phyloP scores from a whole-genome alignment of 306 rosid genomes.

The Trifolium subterraneum region DNA sequence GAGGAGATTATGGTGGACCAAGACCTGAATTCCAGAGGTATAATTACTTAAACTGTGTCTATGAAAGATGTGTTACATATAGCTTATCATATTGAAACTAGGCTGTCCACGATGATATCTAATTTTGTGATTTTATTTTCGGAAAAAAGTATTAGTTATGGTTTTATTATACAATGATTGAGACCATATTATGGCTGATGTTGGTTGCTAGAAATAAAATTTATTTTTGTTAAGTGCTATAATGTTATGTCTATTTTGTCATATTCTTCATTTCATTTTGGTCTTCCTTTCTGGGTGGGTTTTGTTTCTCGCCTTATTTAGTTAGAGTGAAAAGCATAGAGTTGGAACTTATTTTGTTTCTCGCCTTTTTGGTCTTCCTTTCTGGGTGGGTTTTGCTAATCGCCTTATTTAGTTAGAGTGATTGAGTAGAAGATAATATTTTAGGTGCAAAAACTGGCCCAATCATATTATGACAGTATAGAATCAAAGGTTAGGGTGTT shows the following conservation, averaged over 20 bases:
- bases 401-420: too few species aligned
- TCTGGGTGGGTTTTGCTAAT: too few species aligned
- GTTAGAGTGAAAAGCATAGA: neutral
- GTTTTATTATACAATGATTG: neutral
- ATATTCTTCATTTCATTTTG: neutral
- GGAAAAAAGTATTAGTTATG: conserved; percentile 1
- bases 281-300: neutral
- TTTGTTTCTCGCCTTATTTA: neutral
- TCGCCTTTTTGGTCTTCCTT: too few species aligned
- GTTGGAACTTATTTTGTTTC: too few species aligned
- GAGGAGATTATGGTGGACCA: conserved; percentile 58
- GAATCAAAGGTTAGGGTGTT: neutral
- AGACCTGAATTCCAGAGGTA: conserved; percentile 65
- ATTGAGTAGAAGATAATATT: neutral
- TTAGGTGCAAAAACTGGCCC: neutral
- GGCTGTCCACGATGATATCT: conserved; percentile 15
- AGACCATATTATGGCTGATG: conserved; percentile 1
- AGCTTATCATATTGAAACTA: conserved; percentile 9
- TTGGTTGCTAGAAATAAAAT: neutral
- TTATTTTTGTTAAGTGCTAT: neutral
- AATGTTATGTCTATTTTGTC: neutral
- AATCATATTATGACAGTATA: neutral
- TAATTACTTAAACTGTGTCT: neutral
- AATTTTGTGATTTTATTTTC: conserved; percentile 21
- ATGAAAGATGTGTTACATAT: neutral